These are phyloP conservation scores for Lunasporangiospora selenospora DNA, from an alignment of 192 early-diverging fungal species.

Conservation along the genomic window DNA sequence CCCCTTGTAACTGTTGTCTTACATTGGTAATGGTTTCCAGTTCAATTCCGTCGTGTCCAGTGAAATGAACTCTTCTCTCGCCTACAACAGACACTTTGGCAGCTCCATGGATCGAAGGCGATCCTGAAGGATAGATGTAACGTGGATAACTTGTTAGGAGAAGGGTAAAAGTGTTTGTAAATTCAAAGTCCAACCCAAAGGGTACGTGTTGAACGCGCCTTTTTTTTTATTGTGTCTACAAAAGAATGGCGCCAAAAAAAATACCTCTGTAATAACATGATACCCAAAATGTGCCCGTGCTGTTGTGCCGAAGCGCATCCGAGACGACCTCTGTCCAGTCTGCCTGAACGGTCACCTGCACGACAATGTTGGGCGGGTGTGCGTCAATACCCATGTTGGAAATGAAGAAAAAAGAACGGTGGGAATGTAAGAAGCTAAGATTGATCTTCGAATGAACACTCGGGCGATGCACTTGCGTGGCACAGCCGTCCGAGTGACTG, in stretches of 20 bases:
- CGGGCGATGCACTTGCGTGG: no score
- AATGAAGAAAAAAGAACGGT: no score
- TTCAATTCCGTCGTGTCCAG: constrained; percentile 49
- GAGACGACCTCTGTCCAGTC: constrained; percentile 57
- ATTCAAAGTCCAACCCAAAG: not conserved
- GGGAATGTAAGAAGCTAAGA: no score
- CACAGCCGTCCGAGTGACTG: no score
- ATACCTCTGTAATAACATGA: constrained; percentile 56
- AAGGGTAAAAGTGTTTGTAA: not conserved
- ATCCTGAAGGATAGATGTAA: no score
- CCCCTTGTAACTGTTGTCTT: constrained; percentile 6
- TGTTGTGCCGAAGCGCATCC: constrained; percentile 44
- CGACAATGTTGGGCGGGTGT: constrained; percentile 9
- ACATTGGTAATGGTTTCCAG: constrained; percentile 52
- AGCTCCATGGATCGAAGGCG: constrained; percentile 51
- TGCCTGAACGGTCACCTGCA: constrained; percentile 55
- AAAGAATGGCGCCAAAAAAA: not conserved
- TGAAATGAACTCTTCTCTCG: constrained; percentile 31
- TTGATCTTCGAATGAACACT: no score
- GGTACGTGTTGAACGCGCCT: not conserved
- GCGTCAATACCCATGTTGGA: constrained; percentile 48
- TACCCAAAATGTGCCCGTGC: constrained; percentile 55
- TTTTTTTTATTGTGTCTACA: not conserved
- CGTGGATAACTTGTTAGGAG: no score
- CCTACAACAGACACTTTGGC: constrained; percentile 36